These are phyloP conservation scores for Globisporangium iwayamae DNA, from an alignment of 352 stramenopile species.

Conservation along the genomic window DNA sequence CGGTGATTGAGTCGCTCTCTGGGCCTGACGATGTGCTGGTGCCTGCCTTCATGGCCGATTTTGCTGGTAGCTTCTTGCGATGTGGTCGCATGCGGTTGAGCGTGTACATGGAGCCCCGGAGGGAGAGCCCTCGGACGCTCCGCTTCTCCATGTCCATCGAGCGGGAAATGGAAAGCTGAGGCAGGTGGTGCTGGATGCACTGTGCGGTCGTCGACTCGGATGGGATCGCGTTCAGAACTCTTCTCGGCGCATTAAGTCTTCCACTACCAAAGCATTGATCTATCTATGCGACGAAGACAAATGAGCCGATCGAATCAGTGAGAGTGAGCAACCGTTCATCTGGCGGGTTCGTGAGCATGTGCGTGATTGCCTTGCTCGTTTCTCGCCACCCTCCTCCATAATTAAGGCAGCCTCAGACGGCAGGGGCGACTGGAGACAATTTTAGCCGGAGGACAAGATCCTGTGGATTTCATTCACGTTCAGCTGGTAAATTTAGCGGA, in stretches of 20 bases:
- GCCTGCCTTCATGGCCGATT: conserved; percentile 4
- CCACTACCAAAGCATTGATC: neutral
- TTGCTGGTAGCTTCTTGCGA: conserved; percentile 17
- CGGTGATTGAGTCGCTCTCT: conserved; percentile 5
- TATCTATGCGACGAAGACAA: conserved; percentile 13
- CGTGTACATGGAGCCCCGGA: conserved; percentile 37
- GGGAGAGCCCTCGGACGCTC: conserved; percentile 24
- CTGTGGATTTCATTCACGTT: conserved; percentile 1
- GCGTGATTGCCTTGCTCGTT: neutral
- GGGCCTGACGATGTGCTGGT: neutral
- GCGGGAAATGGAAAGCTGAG: neutral
- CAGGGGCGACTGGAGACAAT: neutral
- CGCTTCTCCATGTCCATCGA: conserved; percentile 18
- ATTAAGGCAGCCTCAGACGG: neutral
- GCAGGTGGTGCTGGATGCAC: neutral
- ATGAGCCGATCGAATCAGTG: neutral
- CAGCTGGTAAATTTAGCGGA: conserved; percentile 4
- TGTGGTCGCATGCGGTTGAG: conserved; percentile 13
- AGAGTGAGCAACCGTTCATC: neutral
- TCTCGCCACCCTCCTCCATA: neutral
- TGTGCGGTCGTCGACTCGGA: neutral
- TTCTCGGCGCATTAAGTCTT: conserved; percentile 7
- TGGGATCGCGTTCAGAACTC: conserved; percentile 3
- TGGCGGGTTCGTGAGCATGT: neutral
- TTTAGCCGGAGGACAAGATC: conserved; percentile 4